These are phyloP conservation scores for Teratosphaeria pseudoeucalypti DNA, from an alignment of 2,329 filamentous ascomycete genomes.

Conservation along the genomic window DNA sequence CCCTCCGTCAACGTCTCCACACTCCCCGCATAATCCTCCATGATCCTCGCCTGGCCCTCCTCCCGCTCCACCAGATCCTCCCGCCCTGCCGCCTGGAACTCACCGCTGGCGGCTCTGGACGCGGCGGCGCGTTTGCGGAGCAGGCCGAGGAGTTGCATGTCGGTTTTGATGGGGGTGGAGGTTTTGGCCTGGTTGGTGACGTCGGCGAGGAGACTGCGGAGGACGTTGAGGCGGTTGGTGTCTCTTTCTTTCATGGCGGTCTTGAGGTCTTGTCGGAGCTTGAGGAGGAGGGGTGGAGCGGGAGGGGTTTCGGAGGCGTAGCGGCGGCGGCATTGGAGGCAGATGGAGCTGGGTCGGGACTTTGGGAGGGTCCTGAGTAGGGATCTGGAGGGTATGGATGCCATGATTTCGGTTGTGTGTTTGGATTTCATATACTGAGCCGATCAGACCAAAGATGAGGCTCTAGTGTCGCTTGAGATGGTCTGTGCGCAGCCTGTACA, in stretches of 20 bases:
- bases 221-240: slow-evolving; percentile 52
- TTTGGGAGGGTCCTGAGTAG: slow-evolving; percentile 5
- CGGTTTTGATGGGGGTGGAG: slow-evolving; percentile 55
- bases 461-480: background rate
- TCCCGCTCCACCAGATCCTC: slow-evolving; percentile 63
- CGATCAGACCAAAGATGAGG: background rate
- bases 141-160: slow-evolving; percentile 57
- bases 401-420: slow-evolving; percentile 6
- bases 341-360: slow-evolving; percentile 9
- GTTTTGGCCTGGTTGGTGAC: slow-evolving; percentile 70
- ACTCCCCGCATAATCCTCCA: slow-evolving; percentile 54
- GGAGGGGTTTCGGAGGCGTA: slow-evolving; percentile 14
- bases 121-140: slow-evolving; percentile 54
- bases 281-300: slow-evolving; percentile 32
- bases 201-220: slow-evolving; percentile 58
- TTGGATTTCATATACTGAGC: background rate
- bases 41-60: slow-evolving; percentile 51
- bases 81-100: slow-evolving; percentile 55
- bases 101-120: slow-evolving; percentile 48
- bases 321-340: slow-evolving; percentile 15
- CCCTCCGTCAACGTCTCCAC: slow-evolving; percentile 49
- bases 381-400: slow-evolving; percentile 8
- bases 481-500: background rate
- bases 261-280: slow-evolving; percentile 38
- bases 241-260: slow-evolving; percentile 39